These are phyloP conservation scores for Penicillium sp. DNA, from an alignment of 2,329 filamentous ascomycete genomes.

Conservation along the genomic window DNA sequence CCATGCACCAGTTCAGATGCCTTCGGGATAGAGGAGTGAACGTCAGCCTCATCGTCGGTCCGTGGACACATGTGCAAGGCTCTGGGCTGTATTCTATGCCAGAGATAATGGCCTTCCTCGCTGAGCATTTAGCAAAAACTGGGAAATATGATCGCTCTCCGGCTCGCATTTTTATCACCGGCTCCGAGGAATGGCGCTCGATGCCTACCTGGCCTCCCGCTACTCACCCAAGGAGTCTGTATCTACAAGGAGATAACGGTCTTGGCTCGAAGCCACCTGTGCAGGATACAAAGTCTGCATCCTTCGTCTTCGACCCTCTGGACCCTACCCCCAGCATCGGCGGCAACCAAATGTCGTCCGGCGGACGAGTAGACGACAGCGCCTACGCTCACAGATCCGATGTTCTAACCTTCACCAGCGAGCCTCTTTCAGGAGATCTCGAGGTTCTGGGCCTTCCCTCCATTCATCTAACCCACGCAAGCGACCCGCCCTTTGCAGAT, in stretches of 20 bases:
- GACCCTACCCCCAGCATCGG: slow-evolving; percentile 16
- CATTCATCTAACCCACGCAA: slow-evolving; percentile 12
- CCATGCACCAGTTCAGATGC: slow-evolving; percentile 11
- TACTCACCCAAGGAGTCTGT: slow-evolving; percentile 3
- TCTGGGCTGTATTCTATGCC: slow-evolving; percentile 13
- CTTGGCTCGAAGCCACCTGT: slow-evolving; percentile 6
- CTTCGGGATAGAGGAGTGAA: slow-evolving; percentile 9
- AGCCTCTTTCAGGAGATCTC: slow-evolving; percentile 10
- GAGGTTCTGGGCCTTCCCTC: slow-evolving; percentile 12
- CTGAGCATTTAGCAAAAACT: slow-evolving; percentile 13
- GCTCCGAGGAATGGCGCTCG: slow-evolving; percentile 13
- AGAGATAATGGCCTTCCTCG: slow-evolving; percentile 16
- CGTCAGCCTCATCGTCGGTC: slow-evolving; percentile 16
- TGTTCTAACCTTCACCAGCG: slow-evolving; percentile 15
- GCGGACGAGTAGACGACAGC: slow-evolving; percentile 17
- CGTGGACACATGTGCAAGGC: slow-evolving; percentile 17
- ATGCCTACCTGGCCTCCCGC: slow-evolving; percentile 16
- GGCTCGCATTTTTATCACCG: slow-evolving; percentile 13
- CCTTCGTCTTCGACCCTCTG: slow-evolving; percentile 15
- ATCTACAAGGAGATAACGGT: slow-evolving; percentile 7
- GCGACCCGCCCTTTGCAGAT: slow-evolving; percentile 17
- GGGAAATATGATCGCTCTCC: slow-evolving; percentile 10
- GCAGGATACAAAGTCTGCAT: slow-evolving; percentile 5
- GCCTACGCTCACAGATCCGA: slow-evolving; percentile 13
- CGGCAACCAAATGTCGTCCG: slow-evolving; percentile 15